phyloP scores from a whole-genome alignment of 75 land plant genomes.

The Cunninghamia lanceolata region DNA sequence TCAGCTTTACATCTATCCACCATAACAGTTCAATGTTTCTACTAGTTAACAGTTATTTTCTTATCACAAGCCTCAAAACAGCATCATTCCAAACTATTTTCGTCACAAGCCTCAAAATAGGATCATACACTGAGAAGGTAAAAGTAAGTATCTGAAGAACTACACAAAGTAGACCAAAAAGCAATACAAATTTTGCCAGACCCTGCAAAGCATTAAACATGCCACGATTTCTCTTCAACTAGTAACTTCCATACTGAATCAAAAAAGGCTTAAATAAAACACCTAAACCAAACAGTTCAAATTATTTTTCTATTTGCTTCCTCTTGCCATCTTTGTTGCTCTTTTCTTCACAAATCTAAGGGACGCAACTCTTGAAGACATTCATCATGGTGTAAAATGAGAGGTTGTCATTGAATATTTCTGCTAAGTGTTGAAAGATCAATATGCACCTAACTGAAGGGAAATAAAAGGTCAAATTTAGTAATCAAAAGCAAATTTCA shows the following conservation, averaged over 20 bases:
- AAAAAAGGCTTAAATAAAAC: neutral
- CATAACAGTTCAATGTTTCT: neutral
- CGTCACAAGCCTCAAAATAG: neutral
- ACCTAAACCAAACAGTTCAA: neutral
- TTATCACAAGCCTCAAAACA: neutral
- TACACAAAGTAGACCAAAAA: neutral
- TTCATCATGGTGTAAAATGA: no score
- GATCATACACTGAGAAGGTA: neutral
- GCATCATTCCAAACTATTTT: neutral
- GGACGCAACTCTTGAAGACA: no score
- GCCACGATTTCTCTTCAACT: neutral
- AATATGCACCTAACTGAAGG: no score
- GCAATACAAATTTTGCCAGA: neutral
- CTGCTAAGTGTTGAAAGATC: no score
- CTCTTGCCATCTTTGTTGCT: no score
- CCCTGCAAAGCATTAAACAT: neutral
- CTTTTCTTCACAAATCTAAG: no score
- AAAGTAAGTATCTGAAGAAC: neutral
- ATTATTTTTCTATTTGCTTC: neutral
- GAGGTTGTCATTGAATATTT: no score
- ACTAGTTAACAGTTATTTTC: neutral
- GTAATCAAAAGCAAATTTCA: no score
- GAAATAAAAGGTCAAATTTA: no score
- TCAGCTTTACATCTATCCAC: neutral
- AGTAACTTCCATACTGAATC: neutral